Base-by-base conservation (phyloP, 176 grass and related monocot species). In the Paspalum notatum region DNA sequence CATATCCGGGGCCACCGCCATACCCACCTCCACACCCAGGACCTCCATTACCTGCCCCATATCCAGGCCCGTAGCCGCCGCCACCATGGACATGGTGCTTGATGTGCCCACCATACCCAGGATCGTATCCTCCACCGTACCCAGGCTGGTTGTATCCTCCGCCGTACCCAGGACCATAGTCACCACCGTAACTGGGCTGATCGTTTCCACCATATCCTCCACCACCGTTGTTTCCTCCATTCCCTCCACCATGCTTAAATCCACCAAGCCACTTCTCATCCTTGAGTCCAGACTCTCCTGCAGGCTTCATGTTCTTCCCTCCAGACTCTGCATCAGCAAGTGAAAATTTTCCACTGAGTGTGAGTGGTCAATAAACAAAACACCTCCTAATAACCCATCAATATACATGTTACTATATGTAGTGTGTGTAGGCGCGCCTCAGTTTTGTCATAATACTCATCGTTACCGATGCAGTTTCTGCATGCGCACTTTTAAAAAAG, bases 201-300 rank as follows among this genome's bases (percentile, higher is more conserved):
- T 32, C 15, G 13, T 62, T 62, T 15, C 59, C 59, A 7, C 59
- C 59, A 7, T 62, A 62, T 9, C 25, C 59, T 60, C 22, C 22
- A 60, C 22, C 18, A n/a, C 4, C 18, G 0, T 7, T 63, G 60
- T 44, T 68, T 7, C 40, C 65, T 3, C 44, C 43, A 9, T 20
- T 18, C 24, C 40, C 37, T 9, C 18, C 42, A 18, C 32, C 64
- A 50, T 27, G 68, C 68, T 71, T 71, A 45, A 17, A 5, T 26
- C 45, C 68, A 71, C 68, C 68, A 17, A 50, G 25, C 68, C 45
- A 49, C 45, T 71, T 71, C 14, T 2, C 68, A 71, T 71, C 68
- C 68, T 32, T 32, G 24, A 50, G 22, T 10, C 13, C 22, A 50
- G 68, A 13, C 1, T 25, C 68, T 71, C 22, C 68, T 49, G 45